Base-by-base conservation (phyloP, 2,329 filamentous ascomycete genomes). In the Colletotrichum plurivorum region DNA sequence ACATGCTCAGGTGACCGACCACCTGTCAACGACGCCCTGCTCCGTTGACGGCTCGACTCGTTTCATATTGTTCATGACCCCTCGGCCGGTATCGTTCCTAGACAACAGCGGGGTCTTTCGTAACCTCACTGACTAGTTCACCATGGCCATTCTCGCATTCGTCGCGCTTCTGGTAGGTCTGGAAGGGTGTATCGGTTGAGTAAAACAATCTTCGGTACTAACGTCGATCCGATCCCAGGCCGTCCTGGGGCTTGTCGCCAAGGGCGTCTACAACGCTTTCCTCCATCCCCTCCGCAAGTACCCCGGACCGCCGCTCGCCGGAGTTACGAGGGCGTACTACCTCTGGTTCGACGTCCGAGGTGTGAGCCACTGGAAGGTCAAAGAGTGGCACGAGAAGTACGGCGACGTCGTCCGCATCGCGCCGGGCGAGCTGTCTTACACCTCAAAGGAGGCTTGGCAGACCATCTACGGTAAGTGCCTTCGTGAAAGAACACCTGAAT, bases 361-460 rank as follows among this genome's bases (percentile, higher is more conserved):
- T 5, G 49, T 66, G 5, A 69, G 66, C 9, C 66, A 69, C 12
- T 69, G 66, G 66, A 69, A 69, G 49, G 61, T 69, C 27, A 63
- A 66, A 25, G 66, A 69, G 22, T 67, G 69, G 55, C 76, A 78
- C 18, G 64, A 73, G 16, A 39, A 64, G 15, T 78, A 78, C 52
- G 76, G 76, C 8, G 67, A 73, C 18, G 76, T 84, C 0, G 76
- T 86, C 13, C 80, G 84, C 2, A 74, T 82, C 6, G 77, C 74
- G 0, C 83, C 84, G 0, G 77, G 79, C 22, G 74, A 79, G 31
- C 76, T 86, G 1, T 78, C 79, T 2, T 84, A 82, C 63, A 78
- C 76, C 10, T 76, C 76, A 3, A 43, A 74, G 5, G 60, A 74
- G 10, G 79, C 78, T 2, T 84, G 79, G 79, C 79, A 79, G 60